Evolutionary conservation across 2,329 filamentous ascomycete genomes (phyloP), one percentile per base, ranked within the genome.

Genomic region (Neoarthrinium moseri): DNA sequence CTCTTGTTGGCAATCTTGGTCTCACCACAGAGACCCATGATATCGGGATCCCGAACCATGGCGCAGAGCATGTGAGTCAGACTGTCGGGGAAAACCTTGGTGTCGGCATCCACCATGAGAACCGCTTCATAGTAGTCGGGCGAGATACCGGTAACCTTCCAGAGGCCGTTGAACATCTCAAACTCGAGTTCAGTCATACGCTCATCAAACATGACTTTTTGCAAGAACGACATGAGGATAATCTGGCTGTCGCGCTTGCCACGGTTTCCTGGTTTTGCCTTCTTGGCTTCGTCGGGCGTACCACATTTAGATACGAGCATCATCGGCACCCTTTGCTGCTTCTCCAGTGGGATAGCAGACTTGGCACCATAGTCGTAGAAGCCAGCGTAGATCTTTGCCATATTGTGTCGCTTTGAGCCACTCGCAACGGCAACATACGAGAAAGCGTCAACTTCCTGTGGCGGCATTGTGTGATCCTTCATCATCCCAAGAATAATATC

Each of bases 181-280:
- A 91, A 99, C 67, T 99, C 94, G 43, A 99, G 85, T 68, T 99
- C 92, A 15, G 95, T 99, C 94, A 99, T 99, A 51, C 94, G 88
- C 71, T 99, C 95, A 65, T 99, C 94, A 60, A 99, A 99, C 94
- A 99, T 99, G 63, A 99, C 94, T 74, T 99, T 99, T 65, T 99
- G 94, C 56, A 99, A 74, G 78, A 99, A 99, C 5, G 91, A 96
- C 94, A 99, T 99, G 55, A 99, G 79, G 57, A 99, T 94, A 62
- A 99, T 96, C 68, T 99, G 94, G 74, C 90, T 96, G 77, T 99
- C 94, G 65, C 94, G 89, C 78, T 99, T 99, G 69, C 94, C 95
- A 70, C 94, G 84, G 71, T 99, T 99, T 58, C 94, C 94, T 11
- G 95, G 90, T 71, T 99, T 99, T 47, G 87, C 78, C 58, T 87